phyloP scores from a whole-genome alignment of 2,329 filamentous ascomycete species.

The Fusarium circinatum region DNA sequence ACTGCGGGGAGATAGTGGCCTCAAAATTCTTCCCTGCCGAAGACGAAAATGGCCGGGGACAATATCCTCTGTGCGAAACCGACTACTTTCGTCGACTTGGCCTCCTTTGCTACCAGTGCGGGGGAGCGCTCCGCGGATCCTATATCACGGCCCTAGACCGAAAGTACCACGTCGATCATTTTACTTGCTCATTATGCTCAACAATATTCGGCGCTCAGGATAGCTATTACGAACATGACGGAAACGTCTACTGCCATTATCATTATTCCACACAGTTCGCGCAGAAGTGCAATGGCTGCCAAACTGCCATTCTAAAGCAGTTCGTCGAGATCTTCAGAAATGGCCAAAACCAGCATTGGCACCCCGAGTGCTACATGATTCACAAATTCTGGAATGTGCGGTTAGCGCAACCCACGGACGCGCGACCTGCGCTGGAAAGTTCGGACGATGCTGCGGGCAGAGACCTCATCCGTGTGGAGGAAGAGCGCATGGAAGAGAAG shows the following conservation, averaged over 20 bases:
- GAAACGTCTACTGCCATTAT: conserved; percentile 96
- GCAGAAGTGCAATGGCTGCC: conserved; percentile 94
- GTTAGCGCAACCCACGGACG: conserved; percentile 71
- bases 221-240: conserved; percentile 98
- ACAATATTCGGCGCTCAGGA: conserved; percentile 99
- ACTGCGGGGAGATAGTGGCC: conserved; percentile 95
- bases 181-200: conserved; percentile 95
- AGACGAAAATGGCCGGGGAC: conserved; percentile 83
- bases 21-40: conserved; percentile 99
- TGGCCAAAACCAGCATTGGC: conserved; percentile 98
- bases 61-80: conserved; percentile 96
- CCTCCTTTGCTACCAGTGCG: conserved; percentile 90
- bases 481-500: conserved; percentile 97
- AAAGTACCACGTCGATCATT: conserved; percentile 99
- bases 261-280: conserved; percentile 99
- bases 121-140: conserved; percentile 90
- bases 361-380: conserved; percentile 99
- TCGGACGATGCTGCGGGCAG: conserved; percentile 70
- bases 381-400: conserved; percentile 99
- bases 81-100: conserved; percentile 96
- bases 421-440: conserved; percentile 54
- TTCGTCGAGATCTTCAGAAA: conserved; percentile 99
- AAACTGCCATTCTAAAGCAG: conserved; percentile 97
- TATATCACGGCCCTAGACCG: conserved; percentile 98
- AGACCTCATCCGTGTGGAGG: conserved; percentile 80